Conservation (phyloP, 176 grass and related monocot genomes). For the Dendrocalamus sinicus region DNA sequence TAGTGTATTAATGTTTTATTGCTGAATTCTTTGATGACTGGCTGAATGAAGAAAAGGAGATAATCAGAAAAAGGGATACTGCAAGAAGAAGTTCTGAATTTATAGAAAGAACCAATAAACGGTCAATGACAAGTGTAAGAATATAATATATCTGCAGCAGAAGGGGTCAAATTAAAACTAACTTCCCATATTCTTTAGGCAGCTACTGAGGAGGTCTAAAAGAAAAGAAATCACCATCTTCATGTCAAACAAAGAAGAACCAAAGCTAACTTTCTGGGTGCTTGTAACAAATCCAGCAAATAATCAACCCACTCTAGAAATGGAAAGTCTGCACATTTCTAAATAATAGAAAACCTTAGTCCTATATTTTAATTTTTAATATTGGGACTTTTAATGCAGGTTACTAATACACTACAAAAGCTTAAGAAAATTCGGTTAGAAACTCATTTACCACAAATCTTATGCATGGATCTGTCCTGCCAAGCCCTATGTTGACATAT, state of each 20-base stretch:
- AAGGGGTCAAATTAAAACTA: conserved; percentile 1
- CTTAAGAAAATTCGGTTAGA: background rate
- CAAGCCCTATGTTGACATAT: background rate
- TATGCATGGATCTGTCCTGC: background rate
- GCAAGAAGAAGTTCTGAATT: background rate
- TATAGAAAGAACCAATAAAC: conserved; percentile 14
- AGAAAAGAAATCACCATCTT: conserved; percentile 6
- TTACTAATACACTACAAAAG: background rate
- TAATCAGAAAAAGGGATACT: background rate
- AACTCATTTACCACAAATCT: background rate
- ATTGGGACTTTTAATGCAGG: background rate
- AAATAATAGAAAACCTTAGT: background rate
- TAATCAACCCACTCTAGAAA: background rate
- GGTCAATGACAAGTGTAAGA: background rate
- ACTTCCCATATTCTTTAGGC: background rate
- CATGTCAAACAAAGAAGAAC: background rate
- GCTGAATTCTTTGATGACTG: background rate
- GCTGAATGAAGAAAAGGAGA: background rate
- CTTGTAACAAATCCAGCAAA: background rate
- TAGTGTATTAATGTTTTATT: background rate
- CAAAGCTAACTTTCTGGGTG: background rate
- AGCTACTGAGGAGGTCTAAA: background rate
- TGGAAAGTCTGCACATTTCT: background rate
- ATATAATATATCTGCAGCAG: background rate
- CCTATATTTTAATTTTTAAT: background rate